Percentiles rank a stretch among this genome's conserved stretches.
Evolutionary conservation across 768 basidiomycete genomes (phyloP).

Genomic region (Crepidotus variabilis): DNA sequence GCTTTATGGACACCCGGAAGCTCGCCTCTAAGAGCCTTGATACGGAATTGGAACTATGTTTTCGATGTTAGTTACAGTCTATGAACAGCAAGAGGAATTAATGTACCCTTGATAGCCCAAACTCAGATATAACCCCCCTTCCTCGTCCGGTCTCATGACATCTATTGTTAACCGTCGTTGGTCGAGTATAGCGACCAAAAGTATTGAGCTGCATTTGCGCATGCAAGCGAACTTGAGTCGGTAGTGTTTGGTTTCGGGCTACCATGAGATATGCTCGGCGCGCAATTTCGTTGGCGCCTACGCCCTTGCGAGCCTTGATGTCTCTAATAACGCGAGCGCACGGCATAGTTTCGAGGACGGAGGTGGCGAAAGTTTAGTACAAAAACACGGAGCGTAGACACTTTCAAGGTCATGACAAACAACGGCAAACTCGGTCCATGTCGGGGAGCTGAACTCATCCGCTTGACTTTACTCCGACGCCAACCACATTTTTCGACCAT

Average conservation of each 20-base stretch:
- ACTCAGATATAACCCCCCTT: conserved; percentile 85
- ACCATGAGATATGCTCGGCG: conserved; percentile 91
- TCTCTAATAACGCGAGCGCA: conserved; percentile 64
- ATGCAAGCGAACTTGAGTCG: conserved; percentile 85
- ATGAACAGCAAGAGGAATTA: conserved; percentile 9
- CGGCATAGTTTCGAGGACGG: conserved; percentile 26
- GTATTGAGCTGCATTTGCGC: conserved; percentile 92
- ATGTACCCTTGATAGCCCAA: conserved; percentile 76
- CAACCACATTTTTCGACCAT: background rate
- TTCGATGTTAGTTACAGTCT: background rate
- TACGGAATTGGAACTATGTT: conserved; percentile 80
- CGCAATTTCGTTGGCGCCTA: conserved; percentile 72
- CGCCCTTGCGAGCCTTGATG: conserved; percentile 71
- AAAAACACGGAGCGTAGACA: background rate
- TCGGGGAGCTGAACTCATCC: conserved; percentile 18
- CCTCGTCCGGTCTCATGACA: conserved; percentile 85
- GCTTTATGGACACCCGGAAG: conserved; percentile 88
- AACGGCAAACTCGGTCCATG: conserved; percentile 33
- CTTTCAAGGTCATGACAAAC: conserved; percentile 19
- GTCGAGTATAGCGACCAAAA: conserved; percentile 77
- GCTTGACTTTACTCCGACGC: background rate
- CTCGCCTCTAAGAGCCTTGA: conserved; percentile 78
- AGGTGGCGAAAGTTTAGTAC: background rate
- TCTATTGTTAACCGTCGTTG: conserved; percentile 86
- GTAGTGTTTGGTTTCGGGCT: conserved; percentile 87